Evolutionary conservation across 495 filamentous ascomycete species (phyloP), one percentile per base, ranked within the genome.

Genomic region (Neurospora sp.): DNA sequence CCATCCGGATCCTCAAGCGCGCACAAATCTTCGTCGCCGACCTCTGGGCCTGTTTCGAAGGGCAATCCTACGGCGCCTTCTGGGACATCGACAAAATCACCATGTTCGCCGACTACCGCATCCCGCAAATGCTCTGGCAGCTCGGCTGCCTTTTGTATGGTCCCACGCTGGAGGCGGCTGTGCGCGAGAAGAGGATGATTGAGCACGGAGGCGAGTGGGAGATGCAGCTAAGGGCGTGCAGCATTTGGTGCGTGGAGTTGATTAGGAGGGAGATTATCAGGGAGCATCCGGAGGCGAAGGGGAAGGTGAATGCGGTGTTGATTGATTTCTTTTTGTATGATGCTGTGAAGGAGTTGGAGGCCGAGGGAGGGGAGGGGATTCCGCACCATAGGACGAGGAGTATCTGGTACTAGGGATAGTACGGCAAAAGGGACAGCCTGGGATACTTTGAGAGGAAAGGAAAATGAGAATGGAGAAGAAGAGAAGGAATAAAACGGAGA

Each of bases 261-360:
- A 92, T 99, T 74, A 85, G 89, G 72, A 86, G 92, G n/a, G 92
- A 97, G 80, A 99, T 99, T 69, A 76, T 90, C 70, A 86, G 84
- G 39, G 76, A 87, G 1, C 88, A 98, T 78, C 92, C 94, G 0
- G 90, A 91, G 18, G 81, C 85, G 1, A 83, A 85, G 54, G 54
- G 54, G 27, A 66, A 66, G 27, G 84, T 97, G 79, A 98, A 97
- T 78, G 96, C 96, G 1, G 92, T 98, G 42, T 78, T 98, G 73
- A 95, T 99, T 71, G 96, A 99, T 79, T 98, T 97, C 80, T 97
- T 96, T 79, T 84, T 99, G 48, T 98, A 98, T 79, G 96, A 98
- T 83, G 91, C 91, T 3, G 92, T 95, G 82, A 98, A 98, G 81
- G 89, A 90, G 73, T 80, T 92, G 79, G 94, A 98, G 76, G 78